Percentiles rank a stretch among this genome's conserved stretches.
These are phyloP conservation scores for Globisporangium nagaii DNA, from an alignment of 352 stramenopile genomes.

Conservation along the genomic window DNA sequence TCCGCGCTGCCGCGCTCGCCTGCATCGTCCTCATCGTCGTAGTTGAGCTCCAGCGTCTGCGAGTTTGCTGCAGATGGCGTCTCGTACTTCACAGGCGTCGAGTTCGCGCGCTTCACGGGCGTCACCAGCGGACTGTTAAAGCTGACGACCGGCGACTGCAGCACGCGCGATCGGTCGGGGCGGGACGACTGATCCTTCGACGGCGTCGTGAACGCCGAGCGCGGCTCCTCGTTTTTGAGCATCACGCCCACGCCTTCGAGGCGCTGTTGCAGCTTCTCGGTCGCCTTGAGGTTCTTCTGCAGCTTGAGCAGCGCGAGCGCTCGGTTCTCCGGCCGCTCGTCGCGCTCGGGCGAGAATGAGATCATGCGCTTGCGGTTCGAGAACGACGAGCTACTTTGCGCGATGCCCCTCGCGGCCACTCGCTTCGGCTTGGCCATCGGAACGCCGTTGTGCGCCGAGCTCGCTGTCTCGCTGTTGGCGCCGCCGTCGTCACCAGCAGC, in stretches of 20 bases:
- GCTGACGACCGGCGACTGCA: constrained; percentile 1
- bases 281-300: constrained; percentile 70
- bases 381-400: constrained; percentile 63
- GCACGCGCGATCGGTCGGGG: background rate
- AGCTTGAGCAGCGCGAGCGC: constrained; percentile 46
- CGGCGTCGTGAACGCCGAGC: constrained; percentile 12
- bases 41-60: constrained; percentile 6
- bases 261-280: constrained; percentile 58
- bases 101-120: background rate
- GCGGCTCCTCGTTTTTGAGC: constrained; percentile 6
- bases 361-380: constrained; percentile 76
- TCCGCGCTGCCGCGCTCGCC: background rate
- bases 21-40: constrained; percentile 4
- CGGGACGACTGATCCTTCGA: constrained; percentile 4
- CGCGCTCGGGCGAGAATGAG: constrained; percentile 68
- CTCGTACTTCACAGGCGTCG: constrained; percentile 1
- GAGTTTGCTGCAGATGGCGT: constrained; percentile 10
- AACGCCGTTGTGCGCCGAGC: background rate
- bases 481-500: background rate
- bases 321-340: constrained; percentile 44
- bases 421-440: constrained; percentile 6
- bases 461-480: background rate
- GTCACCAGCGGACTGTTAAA: constrained; percentile 3
- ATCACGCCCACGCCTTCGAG: constrained; percentile 31
- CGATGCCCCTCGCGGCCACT: constrained; percentile 41